Base-by-base conservation (phyloP, 495 filamentous ascomycete species). In the Jackrogersella minutella region DNA sequence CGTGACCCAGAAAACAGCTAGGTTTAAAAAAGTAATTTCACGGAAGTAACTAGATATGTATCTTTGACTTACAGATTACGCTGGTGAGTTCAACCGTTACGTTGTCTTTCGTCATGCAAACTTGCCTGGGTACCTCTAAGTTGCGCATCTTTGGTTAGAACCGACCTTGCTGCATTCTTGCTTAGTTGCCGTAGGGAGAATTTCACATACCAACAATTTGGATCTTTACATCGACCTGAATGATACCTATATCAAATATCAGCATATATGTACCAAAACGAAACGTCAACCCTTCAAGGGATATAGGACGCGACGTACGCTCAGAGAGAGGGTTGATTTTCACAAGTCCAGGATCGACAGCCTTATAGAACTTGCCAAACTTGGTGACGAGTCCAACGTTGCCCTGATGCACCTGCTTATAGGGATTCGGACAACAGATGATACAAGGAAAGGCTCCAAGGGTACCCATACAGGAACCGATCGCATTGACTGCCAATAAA, bases 41-140 rank as follows among this genome's bases (percentile, higher is more conserved):
- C n/a, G n/a, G n/a, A n/a, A n/a, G n/a, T n/a, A n/a, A n/a, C n/a
- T n/a, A n/a, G n/a, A n/a, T n/a, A n/a, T n/a, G n/a, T n/a, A n/a
- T n/a, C n/a, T n/a, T n/a, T n/a, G n/a, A n/a, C n/a, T n/a, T n/a
- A n/a, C n/a, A 99, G 82, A 99, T 99, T 66, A 99, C 95, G 24
- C 90, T 94, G 31, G 93, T 98, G 59, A 99, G 85, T 71, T 94
- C 87, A 41, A 99, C 85, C 21, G 90, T 96, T 59, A 98, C 95
- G 70, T 98, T 98, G 81, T 99, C 95, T 79, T 97, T 97, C 77
- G 96, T 99, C 93, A 99, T 99, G 85, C 94, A 98, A 70, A 93
- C 86, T 80, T 99, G 95, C 75, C 92, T 86, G 5, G 95, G 95
- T 5, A 99, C 95, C 83, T 99, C 92, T 85, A 63, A 50, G 21